Evolutionary conservation across 345 rosid species (phyloP), one percentile per base, ranked within the genome.

Genomic region (Pseudoturritis turrita): DNA sequence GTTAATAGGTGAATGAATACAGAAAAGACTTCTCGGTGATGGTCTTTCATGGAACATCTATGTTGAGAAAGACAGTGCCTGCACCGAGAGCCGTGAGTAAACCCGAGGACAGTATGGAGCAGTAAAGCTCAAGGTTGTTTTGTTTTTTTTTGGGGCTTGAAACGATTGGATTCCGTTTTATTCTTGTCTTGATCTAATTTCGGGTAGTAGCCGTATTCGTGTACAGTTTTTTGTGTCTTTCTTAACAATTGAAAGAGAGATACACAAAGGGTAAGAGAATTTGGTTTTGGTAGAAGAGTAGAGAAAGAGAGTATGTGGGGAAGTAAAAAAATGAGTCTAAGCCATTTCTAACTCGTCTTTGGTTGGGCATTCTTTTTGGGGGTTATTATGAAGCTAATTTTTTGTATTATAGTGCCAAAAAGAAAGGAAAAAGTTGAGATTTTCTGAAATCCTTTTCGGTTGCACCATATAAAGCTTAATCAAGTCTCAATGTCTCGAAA

Each of bases 11-110:
- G 39, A 68, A 19, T 3, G 75, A 63, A 69, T 82, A 74, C 72
- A 83, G 89, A 66, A 85, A 78, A 59, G 85, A 83, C 68, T 86
- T 75, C 70, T 96, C 82, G 49, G 56, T 94, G 86, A 91, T 91
- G 90, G 33, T 84, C 58, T 94, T 94, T 70, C 83, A 89, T 49
- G 97, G 97, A 57, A 88, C 97, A 17, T 76, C 92, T 7, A 90
- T 94, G 87, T 78, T 94, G 83, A 83, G 81, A 62, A 94, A 94
- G 79, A 29, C 65, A 1, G 89, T 89, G 1, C 91, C 96, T 2
- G 75, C 31, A 44, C 76, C 85, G 7, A 69, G 72, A 49, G 35
- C 80, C 31, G 18, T 66, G 11, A 53, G 68, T n/a, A 79, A 75
- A 50, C 13, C 81, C 12, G 71, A 65, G 49, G 77, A 66, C 43